Base-by-base conservation (phyloP, 176 grass and related monocot genomes). In the Oryza coarctata region DNA sequence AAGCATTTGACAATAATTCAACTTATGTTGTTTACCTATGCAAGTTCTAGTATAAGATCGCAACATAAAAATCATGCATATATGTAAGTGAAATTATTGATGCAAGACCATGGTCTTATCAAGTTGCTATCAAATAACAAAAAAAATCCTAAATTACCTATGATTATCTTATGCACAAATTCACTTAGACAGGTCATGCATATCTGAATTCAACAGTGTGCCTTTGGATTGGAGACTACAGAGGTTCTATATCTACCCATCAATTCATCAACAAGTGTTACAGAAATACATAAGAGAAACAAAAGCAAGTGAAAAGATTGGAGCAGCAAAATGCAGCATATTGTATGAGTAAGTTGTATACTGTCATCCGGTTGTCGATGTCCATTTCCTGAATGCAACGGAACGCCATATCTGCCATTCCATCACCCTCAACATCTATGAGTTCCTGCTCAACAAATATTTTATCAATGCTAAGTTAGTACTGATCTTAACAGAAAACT, bases 331-430 rank as follows among this genome's bases (percentile, higher is more conserved):
- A 75, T 76, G 14, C 69, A 29, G 63, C 47, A 26, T 70, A 69
- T 68, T 38, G 41, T 76, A 70, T 14, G 69, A 62, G 22, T 26
- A 30, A 79, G 50, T 34, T 73, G 49, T 69, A 61, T 92, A 98
- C 93, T 36, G 44, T 95, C 93, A 98, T 98, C 58, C 93, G 89
- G 76, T 93, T 98, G 73, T 98, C 96, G 23, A 98, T 98, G 71
- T 95, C 93, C 96, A 98, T 98, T 88, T 98, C 96, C 72, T 98
- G 96, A 79, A 98, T 98, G 71, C 93, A 98, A 76, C 80, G 88
- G 12, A 95, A 98, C 41, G 96, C 93, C 96, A 98, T 98, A 79
- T 98, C 93, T 76, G 93, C 93, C 89, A 98, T 93, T 66, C 93
- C 90, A 88, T 98, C 96, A 85, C 93, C 93, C 86, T 98, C 96